Evolutionary conservation across 2,329 filamentous ascomycete species (phyloP).

Genomic region (Seiridium cupressi): DNA sequence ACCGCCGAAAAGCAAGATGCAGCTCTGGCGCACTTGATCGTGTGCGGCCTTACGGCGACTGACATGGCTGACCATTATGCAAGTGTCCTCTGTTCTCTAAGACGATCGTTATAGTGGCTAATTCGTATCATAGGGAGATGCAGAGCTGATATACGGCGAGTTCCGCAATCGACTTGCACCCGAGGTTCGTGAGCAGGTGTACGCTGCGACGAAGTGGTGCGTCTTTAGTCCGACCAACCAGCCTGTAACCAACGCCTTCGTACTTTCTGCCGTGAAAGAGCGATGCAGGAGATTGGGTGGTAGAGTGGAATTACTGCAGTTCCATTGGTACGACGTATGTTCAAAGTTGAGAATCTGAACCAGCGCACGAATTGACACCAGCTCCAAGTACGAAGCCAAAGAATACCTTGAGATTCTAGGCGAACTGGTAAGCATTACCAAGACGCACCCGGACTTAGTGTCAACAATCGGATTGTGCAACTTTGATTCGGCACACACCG

Average conservation of each 20-base stretch:
- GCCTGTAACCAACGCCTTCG: constrained; percentile 23
- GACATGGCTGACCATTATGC: constrained; percentile 38
- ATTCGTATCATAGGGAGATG: constrained; percentile 25
- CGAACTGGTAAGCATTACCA: constrained; percentile 26
- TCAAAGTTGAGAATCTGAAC: no score
- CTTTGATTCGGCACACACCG: constrained; percentile 29
- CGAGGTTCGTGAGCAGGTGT: constrained; percentile 18
- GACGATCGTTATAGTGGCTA: not conserved
- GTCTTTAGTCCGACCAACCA: constrained; percentile 24
- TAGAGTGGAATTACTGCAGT: constrained; percentile 31
- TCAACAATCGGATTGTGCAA: constrained; percentile 32
- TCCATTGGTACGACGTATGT: constrained; percentile 34
- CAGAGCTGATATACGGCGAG: constrained; percentile 30
- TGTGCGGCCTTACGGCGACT: constrained; percentile 23
- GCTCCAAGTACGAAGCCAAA: constrained; percentile 27
- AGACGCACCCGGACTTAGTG: constrained; percentile 24
- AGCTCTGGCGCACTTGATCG: constrained; percentile 22
- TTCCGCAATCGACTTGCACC: constrained; percentile 25
- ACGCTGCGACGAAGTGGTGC: constrained; percentile 34
- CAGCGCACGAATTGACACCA: not conserved
- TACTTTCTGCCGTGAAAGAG: constrained; percentile 27
- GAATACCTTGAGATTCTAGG: constrained; percentile 32
- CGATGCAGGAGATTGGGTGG: constrained; percentile 29
- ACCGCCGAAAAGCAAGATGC: constrained; percentile 21
- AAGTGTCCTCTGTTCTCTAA: constrained; percentile 5